Base-by-base conservation (phyloP, 2,329 filamentous ascomycete genomes). In the Penicillium sp. region DNA sequence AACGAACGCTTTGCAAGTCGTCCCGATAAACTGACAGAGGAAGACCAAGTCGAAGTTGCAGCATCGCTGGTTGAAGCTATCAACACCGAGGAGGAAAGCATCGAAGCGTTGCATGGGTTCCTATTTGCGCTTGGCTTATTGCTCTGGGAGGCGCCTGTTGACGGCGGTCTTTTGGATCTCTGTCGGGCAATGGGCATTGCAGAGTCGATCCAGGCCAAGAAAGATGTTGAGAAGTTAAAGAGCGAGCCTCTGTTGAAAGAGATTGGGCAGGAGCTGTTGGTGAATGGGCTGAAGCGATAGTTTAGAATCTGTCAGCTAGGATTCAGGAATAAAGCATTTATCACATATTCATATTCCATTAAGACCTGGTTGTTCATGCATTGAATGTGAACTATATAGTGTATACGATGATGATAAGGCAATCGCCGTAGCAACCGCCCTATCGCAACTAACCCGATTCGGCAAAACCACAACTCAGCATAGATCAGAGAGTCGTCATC, bases 61-160 rank as follows among this genome's bases (percentile, higher is more conserved):
- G 92, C 92, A 0, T 88, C 89, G 0, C 74, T 94, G 7, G 75
- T 96, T 1, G 91, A 97, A 71, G 88, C 89, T 1, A 83, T 93
- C 0, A 70, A 69, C 18, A 71, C 72, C 5, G 81, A 84, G 59
- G 71, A 71, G 47, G 69, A 81, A 62, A 81, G 74, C 68, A 70
- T 70, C 11, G 91, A 96, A 65, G 88, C 89, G 0, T 72, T 92
- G 14, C 89, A 88, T 66, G 90, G 90, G 0, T 84, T 92, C 70
- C 65, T 96, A 33, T 78, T 91, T 16, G 88, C 88, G 1, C 71
- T 96, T 18, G 93, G 91, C 0, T 83, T 91, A 62, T 69, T 97
- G 24, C 80, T 87, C 0, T 96, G 92, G 67, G 84, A 83, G 59
- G 82, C 84, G 2, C 83, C 85, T 5, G 66, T 84, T 35, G 83